Evolutionary conservation across 1,284 basidiomycete genomes (phyloP), one percentile per base, ranked within the genome.

Genomic region (Xerocomus cyaneibrunnescens): DNA sequence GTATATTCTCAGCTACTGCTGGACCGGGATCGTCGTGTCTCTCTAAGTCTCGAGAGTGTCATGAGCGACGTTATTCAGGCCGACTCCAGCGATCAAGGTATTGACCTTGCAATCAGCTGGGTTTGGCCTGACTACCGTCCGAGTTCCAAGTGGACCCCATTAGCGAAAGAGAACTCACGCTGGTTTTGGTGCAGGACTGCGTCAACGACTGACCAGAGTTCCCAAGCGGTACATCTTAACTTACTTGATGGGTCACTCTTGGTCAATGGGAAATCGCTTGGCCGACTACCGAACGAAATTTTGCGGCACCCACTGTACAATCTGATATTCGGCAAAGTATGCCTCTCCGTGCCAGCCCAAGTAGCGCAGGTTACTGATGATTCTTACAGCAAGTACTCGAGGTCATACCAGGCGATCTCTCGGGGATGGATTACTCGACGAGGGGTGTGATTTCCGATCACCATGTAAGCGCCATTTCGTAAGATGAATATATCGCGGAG

Each of bases 231-330:
- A 0, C 67, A 74, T 50, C 55, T 74, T 16, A 70, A 81, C 48
- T 32, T 79, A 1, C 52, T 79, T 6, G 59, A 69, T 31, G 79
- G 78, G 8, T 51, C 56, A 8, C 62, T 81, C 5, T 61, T 78
- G 7, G 66, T 80, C 7, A 59, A 75, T 39, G 78, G 76, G 0
- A 68, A 68, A 42, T 65, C 71, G 1, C 45, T 77, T 5, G 70
- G 72, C 7, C 67, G 69, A 21, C 63, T 81, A 12, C 74, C 76
- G 0, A 44, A 32, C 1, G 51, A 58, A 0, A 74, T 78, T 32
- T 34, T 66, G 1, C 31, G 27, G 0, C 70, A 49, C 16, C 34
- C 34, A 6, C 23, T 49, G 10, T 45, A 44, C 40, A 37, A 37
- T 1, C 16, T 37, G 9, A 77, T 79, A 21, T 70, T 74, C 25